A percentile compares a stretch with the other conserved stretches of the same genome.
Conservation (phyloP, 345 rosid genomes). For the Salix purpurea region DNA sequence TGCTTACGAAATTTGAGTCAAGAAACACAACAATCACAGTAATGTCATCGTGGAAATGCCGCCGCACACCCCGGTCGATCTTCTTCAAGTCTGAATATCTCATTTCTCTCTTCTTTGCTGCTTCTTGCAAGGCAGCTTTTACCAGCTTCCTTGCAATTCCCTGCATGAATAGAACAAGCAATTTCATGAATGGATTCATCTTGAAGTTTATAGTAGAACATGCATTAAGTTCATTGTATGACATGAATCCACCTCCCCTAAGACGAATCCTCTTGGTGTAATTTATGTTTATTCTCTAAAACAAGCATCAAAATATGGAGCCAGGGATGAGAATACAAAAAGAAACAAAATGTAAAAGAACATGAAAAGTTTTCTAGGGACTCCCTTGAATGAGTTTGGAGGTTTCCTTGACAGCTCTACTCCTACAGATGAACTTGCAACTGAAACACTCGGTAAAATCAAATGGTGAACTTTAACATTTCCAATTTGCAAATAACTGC, state of each 20-base stretch:
- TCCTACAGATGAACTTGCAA: not conserved
- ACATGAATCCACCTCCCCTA: not conserved
- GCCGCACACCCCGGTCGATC: slow-evolving; percentile 85
- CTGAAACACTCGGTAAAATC: not conserved
- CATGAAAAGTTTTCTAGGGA: not conserved
- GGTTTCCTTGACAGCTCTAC: not conserved
- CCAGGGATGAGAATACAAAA: not conserved
- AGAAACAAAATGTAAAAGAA: not conserved
- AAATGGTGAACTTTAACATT: not conserved
- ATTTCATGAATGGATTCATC: not conserved
- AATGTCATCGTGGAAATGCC: slow-evolving; percentile 95
- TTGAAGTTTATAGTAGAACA: not conserved
- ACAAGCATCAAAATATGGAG: not conserved
- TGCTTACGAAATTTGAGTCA: slow-evolving; percentile 59
- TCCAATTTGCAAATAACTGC: not conserved
- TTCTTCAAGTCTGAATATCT: slow-evolving; percentile 90
- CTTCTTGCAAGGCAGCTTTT: slow-evolving; percentile 79
- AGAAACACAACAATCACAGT: slow-evolving; percentile 80
- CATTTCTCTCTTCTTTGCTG: slow-evolving; percentile 94
- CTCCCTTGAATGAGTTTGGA: not conserved
- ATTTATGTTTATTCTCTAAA: not conserved
- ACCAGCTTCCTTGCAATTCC: slow-evolving; percentile 78
- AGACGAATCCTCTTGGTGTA: not conserved
- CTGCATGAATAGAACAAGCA: slow-evolving; percentile 34
- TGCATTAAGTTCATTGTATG: not conserved